Evolutionary conservation across 2,329 filamentous ascomycete genomes (phyloP).

Genomic region (Cladophialophora carrionii): DNA sequence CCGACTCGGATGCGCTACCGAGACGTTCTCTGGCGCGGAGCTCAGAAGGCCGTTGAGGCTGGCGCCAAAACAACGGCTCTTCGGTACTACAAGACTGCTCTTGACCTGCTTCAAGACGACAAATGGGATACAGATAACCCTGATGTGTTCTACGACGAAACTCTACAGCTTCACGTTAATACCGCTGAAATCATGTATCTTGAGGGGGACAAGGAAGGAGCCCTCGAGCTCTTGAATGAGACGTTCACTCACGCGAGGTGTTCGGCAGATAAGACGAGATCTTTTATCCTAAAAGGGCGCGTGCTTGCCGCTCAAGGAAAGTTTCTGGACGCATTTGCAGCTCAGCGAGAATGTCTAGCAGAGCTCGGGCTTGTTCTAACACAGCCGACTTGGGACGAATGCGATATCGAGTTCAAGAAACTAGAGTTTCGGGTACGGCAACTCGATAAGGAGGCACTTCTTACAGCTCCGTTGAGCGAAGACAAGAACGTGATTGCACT

Average conservation of each 20-base stretch:
- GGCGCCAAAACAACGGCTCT: conserved; percentile 80
- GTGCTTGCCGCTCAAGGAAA: conserved; percentile 77
- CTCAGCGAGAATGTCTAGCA: conserved; percentile 70
- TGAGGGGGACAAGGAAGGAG: conserved; percentile 70
- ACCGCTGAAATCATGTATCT: conserved; percentile 83
- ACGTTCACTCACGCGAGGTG: conserved; percentile 72
- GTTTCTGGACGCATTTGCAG: conserved; percentile 67
- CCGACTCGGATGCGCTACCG: conserved; percentile 67
- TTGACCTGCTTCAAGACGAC: conserved; percentile 75
- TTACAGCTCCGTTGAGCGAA: conserved; percentile 48
- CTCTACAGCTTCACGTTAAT: conserved; percentile 74
- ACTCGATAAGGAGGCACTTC: conserved; percentile 54
- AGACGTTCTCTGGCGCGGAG: conserved; percentile 76
- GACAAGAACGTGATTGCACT: conserved; percentile 51
- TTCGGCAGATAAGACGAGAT: conserved; percentile 77
- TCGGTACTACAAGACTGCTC: conserved; percentile 77
- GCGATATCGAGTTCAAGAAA: conserved; percentile 72
- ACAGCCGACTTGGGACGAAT: conserved; percentile 71
- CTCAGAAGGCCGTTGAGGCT: conserved; percentile 75
- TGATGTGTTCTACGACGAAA: conserved; percentile 85
- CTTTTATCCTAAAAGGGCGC: conserved; percentile 80
- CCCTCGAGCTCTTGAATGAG: conserved; percentile 68
- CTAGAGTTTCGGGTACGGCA: conserved; percentile 63
- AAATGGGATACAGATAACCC: conserved; percentile 71
- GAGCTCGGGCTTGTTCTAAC: conserved; percentile 70